Evolutionary conservation across 352 stramenopile genomes (phyloP), one percentile per base, ranked within the genome.

Genomic region (Blastocystis sp.): DNA sequence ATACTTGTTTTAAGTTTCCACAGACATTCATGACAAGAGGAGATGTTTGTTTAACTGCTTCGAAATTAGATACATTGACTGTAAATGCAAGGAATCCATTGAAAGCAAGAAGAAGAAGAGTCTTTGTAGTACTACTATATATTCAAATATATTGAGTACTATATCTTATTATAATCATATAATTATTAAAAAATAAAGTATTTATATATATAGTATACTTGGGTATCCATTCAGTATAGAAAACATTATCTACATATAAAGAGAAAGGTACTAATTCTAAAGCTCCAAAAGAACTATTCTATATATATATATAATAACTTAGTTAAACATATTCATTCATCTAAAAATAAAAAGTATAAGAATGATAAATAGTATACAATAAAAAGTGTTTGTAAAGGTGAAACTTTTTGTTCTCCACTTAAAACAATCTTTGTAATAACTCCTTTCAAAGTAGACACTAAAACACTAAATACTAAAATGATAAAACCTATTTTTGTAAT

Each of bases 1-100:
- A n/a, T n/a, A 59, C 49, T n/a, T 59, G 49, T 32, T 59, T 59
- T 40, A 59, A 36, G 33, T 59, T 59, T 59, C 49, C 49, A 16
- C 36, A 36, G 10, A 59, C 49, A 30, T 59, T 59, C 49, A 59
- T 59, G 36, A 59, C 49, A 2, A 59, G 32, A 3, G 49, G 49
- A 6, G 36, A 36, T 59, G 36, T 40, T 27, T 59, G 19, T 32
- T 59, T 59, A 24, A 59, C 49, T 4, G 49, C 49, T 13, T 59
- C 49, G 33, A 59, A 59, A 13, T 59, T 59, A 2, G 49, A 36
- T 30, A 59, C 27, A n/a, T 59, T 59, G 24, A 59, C n/a, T 7
- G 39, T 27, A 27, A 59, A 59, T 24, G 49, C 49, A 2, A 59
- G 49, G 28, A 59, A 49, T 5, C 49, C 49, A 32, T 59, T 36